Base-by-base conservation (phyloP, 257 asterid species). In the Penstemon newberryi region DNA sequence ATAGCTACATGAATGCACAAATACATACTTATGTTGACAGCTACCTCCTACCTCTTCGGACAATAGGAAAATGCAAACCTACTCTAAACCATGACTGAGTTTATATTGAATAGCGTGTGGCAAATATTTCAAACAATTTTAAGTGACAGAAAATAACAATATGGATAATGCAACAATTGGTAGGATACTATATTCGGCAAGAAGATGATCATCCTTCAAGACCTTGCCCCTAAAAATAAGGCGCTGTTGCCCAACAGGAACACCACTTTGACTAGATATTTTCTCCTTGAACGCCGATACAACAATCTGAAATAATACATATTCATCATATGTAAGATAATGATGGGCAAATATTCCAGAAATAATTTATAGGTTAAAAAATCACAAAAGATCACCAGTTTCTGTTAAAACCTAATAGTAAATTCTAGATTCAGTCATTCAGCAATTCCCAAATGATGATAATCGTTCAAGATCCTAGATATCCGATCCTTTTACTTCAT, bases 211-310 rank as follows among this genome's bases (percentile, higher is more conserved):
- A 74, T 88, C 95, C 79, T 86, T 83, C 87, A 90, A 77, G 78
- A 88, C 96, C 81, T 86, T 90, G 83, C 96, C 96, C 81, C 92
- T 83, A 70, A 86, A 90, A 79, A 88, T 90, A 46, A 90, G 89
- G 8, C 96, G 92, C 60, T 90, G 97, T 78, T 80, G 96, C 78
- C 69, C 90, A 74, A 85, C 90, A n/a, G 97, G 97, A 57, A 88
- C 86, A 60, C 95, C 90, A 61, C 67, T 76, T 81, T 83, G 78
- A 75, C 78, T 47, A 45, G 97, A 84, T 77, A 90, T 78, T 77
- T 83, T 88, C 84, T 86, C 97, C 84, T 90, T 90, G 78, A 90
- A 86, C 42, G 80, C 85, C 46, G 88, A 86, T 62, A 90, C 89
- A 39, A 47, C 78, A 79, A 82, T 80, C 97, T 90, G 89, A 63